phyloP scores from a whole-genome alignment of 2,329 filamentous ascomycete genomes.

The Fusarium sp. region DNA sequence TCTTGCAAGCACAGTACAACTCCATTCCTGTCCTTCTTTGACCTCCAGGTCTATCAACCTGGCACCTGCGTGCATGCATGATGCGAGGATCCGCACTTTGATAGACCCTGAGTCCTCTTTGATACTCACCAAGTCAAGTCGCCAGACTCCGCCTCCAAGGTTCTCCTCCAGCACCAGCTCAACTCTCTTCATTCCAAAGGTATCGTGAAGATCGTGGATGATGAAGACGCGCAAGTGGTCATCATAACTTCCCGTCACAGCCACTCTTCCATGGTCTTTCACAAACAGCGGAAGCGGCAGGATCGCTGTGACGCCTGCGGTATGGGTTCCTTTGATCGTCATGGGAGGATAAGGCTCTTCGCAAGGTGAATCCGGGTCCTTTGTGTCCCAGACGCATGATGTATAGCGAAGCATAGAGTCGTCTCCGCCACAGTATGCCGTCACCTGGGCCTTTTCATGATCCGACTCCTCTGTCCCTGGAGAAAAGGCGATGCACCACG shows the following conservation, averaged over 20 bases:
- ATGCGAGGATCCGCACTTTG: conserved; percentile 73
- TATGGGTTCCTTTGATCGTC: conserved; percentile 65
- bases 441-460: conserved; percentile 47
- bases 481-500: conserved; percentile 78
- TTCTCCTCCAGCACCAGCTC: conserved; percentile 72
- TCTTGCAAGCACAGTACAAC: conserved; percentile 72
- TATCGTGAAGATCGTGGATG: conserved; percentile 55
- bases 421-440: conserved; percentile 79
- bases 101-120: conserved; percentile 42
- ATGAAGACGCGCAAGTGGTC: conserved; percentile 79
- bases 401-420: conserved; percentile 72
- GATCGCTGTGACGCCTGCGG: conserved; percentile 90
- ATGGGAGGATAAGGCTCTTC: conserved; percentile 43
- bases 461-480: conserved; percentile 40
- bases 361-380: conserved; percentile 16
- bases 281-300: conserved; percentile 69
- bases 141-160: conserved; percentile 88
- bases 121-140: conserved; percentile 72
- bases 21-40: conserved; percentile 60
- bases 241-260: conserved; percentile 93
- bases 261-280: conserved; percentile 62
- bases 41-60: conserved; percentile 68
- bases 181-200: conserved; percentile 56
- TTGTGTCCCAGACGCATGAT: conserved; percentile 46
- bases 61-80: conserved; percentile 92